These are phyloP conservation scores for Colletotrichum sp. DNA, from an alignment of 2,329 filamentous ascomycete species.

Conservation along the genomic window DNA sequence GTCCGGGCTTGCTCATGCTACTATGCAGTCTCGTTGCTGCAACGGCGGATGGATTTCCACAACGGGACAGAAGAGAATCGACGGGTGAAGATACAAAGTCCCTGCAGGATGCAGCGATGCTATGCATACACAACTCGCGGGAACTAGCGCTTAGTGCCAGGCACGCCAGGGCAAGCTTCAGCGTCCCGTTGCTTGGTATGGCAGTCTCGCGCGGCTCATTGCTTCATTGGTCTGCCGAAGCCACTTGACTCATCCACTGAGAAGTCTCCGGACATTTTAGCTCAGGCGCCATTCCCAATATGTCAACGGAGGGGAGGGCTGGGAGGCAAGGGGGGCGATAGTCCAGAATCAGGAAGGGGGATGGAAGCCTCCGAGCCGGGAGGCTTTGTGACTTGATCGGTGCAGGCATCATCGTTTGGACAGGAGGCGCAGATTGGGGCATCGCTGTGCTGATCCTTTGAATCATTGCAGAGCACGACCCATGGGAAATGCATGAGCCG, in stretches of 20 bases:
- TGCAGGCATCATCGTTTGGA: background rate
- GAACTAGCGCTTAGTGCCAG: slow-evolving; percentile 17
- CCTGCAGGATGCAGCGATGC: slow-evolving; percentile 13
- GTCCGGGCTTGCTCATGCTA: background rate
- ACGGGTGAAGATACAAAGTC: background rate
- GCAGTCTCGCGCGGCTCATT: background rate
- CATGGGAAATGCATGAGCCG: background rate
- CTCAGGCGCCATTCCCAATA: background rate
- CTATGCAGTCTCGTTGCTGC: background rate
- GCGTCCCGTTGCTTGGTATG: background rate
- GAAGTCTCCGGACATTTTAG: background rate
- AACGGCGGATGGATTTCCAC: background rate
- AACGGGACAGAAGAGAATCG: background rate
- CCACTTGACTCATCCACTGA: background rate
- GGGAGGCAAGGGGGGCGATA: background rate
- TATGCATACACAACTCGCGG: background rate
- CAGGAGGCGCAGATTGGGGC: background rate
- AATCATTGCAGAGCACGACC: background rate
- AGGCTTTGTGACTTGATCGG: background rate
- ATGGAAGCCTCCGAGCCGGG: background rate
- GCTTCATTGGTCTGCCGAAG: background rate
- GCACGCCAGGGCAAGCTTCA: slow-evolving; percentile 18
- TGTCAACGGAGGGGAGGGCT: background rate
- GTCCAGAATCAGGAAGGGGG: background rate
- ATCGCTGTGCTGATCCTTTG: slow-evolving; percentile 4